These are phyloP conservation scores for Blastocystis sp. DNA, from an alignment of 352 stramenopile species.

Conservation along the genomic window DNA sequence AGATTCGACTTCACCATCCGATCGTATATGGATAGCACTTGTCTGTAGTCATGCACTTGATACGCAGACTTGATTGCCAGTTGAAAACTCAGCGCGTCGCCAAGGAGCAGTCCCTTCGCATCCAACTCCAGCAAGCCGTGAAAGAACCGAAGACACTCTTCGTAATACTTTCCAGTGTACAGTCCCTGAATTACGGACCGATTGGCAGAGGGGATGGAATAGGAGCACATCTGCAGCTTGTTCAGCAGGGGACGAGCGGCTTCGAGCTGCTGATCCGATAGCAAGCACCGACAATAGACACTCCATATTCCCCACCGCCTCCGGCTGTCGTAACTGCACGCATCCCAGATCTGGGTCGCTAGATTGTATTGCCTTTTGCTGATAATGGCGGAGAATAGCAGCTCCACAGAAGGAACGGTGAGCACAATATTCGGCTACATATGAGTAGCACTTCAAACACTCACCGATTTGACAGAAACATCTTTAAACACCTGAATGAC, in stretches of 20 bases:
- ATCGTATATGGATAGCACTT: conserved; percentile 24
- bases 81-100: neutral
- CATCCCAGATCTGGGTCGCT: neutral
- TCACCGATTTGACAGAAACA: too few relatives aligned
- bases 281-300: neutral
- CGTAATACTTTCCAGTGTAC: conserved; percentile 39
- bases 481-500: too few relatives aligned
- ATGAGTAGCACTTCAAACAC: too few relatives aligned
- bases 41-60: conserved; percentile 7
- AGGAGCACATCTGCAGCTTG: neutral
- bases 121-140: conserved; percentile 13
- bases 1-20: neutral
- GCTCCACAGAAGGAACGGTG: too few relatives aligned
- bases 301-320: conserved; percentile 12
- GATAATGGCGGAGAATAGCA: too few relatives aligned
- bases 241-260: conserved; percentile 26
- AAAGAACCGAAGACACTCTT: conserved; percentile 60
- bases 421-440: too few relatives aligned
- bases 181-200: conserved; percentile 17
- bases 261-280: neutral
- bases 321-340: neutral
- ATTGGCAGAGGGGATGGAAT: conserved; percentile 43
- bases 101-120: neutral
- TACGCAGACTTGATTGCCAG: conserved; percentile 31
- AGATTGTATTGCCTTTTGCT: neutral